phyloP scores from a whole-genome alignment of 1,139 yeast species.

The Yamadazyma friedrichii region DNA sequence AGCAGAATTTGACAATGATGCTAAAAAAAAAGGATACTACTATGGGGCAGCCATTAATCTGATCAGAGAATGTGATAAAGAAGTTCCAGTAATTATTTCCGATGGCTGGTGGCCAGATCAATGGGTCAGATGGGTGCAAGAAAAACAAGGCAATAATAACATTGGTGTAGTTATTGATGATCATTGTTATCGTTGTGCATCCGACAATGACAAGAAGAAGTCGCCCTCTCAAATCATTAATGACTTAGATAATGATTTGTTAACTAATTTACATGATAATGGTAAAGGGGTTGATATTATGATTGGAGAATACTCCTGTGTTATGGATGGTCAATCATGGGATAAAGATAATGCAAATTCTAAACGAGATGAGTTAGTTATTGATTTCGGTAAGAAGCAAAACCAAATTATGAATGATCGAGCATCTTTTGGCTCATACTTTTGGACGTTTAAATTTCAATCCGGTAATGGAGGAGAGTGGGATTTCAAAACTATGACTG shows the following conservation, averaged over 20 bases:
- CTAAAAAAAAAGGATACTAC: constrained; percentile 54
- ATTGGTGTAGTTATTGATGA: constrained; percentile 75
- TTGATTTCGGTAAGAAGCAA: constrained; percentile 43
- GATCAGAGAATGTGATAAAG: constrained; percentile 54
- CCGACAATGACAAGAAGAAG: constrained; percentile 68
- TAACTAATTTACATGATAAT: constrained; percentile 48
- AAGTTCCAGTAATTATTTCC: constrained; percentile 74
- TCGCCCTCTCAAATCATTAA: constrained; percentile 61
- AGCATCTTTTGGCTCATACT: constrained; percentile 69
- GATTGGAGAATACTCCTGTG: constrained; percentile 92
- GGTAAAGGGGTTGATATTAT: constrained; percentile 63
- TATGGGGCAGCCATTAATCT: constrained; percentile 66
- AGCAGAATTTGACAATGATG: constrained; percentile 57
- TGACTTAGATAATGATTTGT: constrained; percentile 54
- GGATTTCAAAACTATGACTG: constrained; percentile 83
- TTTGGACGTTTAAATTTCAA: constrained; percentile 90
- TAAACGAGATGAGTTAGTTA: constrained; percentile 33
- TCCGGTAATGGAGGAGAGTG: constrained; percentile 95
- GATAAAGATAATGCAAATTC: constrained; percentile 48
- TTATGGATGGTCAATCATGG: constrained; percentile 77
- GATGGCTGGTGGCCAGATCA: constrained; percentile 93
- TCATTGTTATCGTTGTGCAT: constrained; percentile 84
- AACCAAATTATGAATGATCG: constrained; percentile 43
- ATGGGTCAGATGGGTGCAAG: constrained; percentile 69
- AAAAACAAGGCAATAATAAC: constrained; percentile 32